A percentile compares a stretch with the other conserved stretches of the same genome.
Evolutionary conservation across 2,329 filamentous ascomycete species (phyloP).

Genomic region (Xylariaceae sp.): DNA sequence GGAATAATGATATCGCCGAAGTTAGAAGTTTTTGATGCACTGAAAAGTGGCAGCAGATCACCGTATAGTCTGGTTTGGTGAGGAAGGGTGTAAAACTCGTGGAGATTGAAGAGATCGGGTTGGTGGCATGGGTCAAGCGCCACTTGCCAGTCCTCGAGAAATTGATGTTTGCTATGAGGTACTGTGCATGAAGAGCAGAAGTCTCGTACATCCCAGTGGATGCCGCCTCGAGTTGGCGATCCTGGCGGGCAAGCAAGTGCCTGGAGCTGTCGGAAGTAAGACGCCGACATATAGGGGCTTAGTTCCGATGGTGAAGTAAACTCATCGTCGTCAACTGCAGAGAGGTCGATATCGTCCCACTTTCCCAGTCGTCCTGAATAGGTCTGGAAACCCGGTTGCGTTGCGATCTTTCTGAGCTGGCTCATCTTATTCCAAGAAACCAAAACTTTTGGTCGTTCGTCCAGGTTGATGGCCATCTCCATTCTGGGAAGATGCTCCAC

Average conservation of each 20-base stretch:
- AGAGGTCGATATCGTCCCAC: constrained; percentile 13
- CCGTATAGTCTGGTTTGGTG: constrained; percentile 57
- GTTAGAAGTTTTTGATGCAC: constrained; percentile 63
- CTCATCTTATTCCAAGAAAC: constrained; percentile 61
- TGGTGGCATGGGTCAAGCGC: constrained; percentile 69
- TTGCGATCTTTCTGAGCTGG: constrained; percentile 29
- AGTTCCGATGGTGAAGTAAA: not conserved
- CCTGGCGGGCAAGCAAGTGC: constrained; percentile 54
- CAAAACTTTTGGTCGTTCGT: constrained; percentile 68
- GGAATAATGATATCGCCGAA: constrained; percentile 77
- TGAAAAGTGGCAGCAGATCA: constrained; percentile 68
- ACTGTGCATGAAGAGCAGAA: constrained; percentile 60
- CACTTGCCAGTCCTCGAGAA: constrained; percentile 59
- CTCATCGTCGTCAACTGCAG: not conserved
- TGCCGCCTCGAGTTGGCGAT: constrained; percentile 53
- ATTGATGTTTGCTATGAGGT: constrained; percentile 62
- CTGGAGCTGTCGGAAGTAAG: constrained; percentile 31
- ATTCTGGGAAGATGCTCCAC: constrained; percentile 71
- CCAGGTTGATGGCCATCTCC: constrained; percentile 77
- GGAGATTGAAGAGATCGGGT: constrained; percentile 67
- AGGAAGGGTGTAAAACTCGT: constrained; percentile 66
- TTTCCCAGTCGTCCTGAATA: constrained; percentile 44
- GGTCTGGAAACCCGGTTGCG: constrained; percentile 39
- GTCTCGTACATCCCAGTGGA: constrained; percentile 58
- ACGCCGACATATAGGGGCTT: constrained; percentile 23